A percentile compares a stretch with the other conserved stretches of the same genome.
Conservation (phyloP, 1,139 yeast species). For the Cylindricascospora bacillispora region DNA sequence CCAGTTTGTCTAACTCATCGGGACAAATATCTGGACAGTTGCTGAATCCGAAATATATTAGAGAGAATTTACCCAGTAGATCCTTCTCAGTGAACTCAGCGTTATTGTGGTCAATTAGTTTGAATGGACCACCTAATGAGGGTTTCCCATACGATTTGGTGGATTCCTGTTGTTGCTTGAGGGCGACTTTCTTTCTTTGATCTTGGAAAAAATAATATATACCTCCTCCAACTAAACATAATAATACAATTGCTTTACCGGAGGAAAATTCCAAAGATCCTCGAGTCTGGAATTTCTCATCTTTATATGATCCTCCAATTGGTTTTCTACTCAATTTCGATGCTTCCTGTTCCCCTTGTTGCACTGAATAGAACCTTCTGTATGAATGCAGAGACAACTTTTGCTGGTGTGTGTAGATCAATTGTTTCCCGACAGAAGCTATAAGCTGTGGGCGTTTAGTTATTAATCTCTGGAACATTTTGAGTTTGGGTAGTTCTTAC, state of each 20-base stretch:
- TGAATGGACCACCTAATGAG: constrained; percentile 82
- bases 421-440: too few relatives aligned
- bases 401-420: too few relatives aligned
- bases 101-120: constrained; percentile 57
- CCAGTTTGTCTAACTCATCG: constrained; percentile 88
- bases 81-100: constrained; percentile 64
- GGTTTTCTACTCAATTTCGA: constrained; percentile 41
- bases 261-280: constrained; percentile 51
- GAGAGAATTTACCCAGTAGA: constrained; percentile 63
- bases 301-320: constrained; percentile 31
- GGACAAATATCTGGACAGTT: constrained; percentile 99
- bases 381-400: too few relatives aligned
- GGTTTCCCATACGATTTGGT: constrained; percentile 88
- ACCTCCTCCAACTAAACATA: constrained; percentile 55
- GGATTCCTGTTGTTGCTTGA: constrained; percentile 69
- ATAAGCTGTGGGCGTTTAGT: too few relatives aligned
- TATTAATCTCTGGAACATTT: too few relatives aligned
- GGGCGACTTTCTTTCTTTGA: constrained; percentile 56
- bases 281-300: constrained; percentile 27
- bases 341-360: too few relatives aligned
- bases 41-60: constrained; percentile 92
- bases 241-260: constrained; percentile 66
- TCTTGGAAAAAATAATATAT: constrained; percentile 53
- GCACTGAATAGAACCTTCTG: too few relatives aligned
- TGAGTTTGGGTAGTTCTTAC: too few relatives aligned